These are phyloP conservation scores for Tuber calosporum DNA, from an alignment of 495 filamentous ascomycete genomes.

Conservation along the genomic window DNA sequence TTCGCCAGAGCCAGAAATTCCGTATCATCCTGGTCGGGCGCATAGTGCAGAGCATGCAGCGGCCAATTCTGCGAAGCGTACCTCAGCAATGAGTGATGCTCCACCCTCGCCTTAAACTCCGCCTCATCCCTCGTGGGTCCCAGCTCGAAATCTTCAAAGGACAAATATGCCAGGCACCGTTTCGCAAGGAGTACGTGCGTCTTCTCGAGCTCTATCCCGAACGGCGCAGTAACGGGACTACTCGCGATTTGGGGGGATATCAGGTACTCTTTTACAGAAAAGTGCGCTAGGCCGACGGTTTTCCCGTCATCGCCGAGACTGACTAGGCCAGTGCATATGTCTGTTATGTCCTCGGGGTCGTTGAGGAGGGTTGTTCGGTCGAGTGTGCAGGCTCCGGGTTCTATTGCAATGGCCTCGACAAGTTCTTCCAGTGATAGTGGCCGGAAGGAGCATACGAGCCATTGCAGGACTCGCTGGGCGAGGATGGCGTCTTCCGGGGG, in stretches of 20 bases:
- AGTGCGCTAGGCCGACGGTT: slow-evolving; percentile 43
- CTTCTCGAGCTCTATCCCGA: slow-evolving; percentile 8
- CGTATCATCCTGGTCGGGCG: neutral
- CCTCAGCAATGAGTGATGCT: slow-evolving; percentile 20
- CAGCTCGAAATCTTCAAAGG: slow-evolving; percentile 27
- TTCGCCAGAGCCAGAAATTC: slow-evolving; percentile 12
- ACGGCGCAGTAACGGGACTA: neutral
- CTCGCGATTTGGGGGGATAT: slow-evolving; percentile 24
- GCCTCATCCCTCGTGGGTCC: slow-evolving; percentile 3
- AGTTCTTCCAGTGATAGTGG: slow-evolving; percentile 19
- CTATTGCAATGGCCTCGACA: slow-evolving; percentile 22
- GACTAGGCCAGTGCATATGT: slow-evolving; percentile 17
- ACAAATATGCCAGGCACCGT: slow-evolving; percentile 42
- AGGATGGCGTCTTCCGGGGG: slow-evolving; percentile 4
- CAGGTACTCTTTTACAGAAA: slow-evolving; percentile 46
- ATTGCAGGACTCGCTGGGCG: slow-evolving; percentile 14
- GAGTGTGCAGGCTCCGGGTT: slow-evolving; percentile 8
- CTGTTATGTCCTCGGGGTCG: neutral
- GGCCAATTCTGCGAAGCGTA: slow-evolving; percentile 36
- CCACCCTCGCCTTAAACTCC: neutral
- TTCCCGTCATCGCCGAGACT: slow-evolving; percentile 8
- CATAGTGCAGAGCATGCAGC: slow-evolving; percentile 21
- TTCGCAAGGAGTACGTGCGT: slow-evolving; percentile 40
- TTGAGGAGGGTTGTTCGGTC: slow-evolving; percentile 23
- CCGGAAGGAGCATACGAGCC: slow-evolving; percentile 22